These are phyloP conservation scores for Termitomyces sp. DNA, from an alignment of 1,284 basidiomycete genomes.

Conservation along the genomic window DNA sequence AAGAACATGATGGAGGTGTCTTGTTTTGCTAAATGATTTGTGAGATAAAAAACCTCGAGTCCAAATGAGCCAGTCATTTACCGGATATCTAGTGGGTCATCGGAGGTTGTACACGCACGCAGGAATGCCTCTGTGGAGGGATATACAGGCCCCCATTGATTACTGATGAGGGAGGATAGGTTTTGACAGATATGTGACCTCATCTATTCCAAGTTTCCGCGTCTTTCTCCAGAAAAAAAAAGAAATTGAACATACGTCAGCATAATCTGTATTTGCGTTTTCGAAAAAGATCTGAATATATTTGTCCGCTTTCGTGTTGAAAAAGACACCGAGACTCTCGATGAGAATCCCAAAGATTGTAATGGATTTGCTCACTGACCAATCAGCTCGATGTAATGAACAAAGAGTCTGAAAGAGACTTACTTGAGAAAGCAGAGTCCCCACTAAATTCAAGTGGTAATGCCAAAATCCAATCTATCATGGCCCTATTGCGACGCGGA, in stretches of 20 bases:
- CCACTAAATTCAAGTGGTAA: conserved; percentile 77
- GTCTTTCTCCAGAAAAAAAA: neutral
- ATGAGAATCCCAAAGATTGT: conserved; percentile 55
- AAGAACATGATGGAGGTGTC: conserved; percentile 53
- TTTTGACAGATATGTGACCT: conserved; percentile 68
- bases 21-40: conserved; percentile 41
- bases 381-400: conserved; percentile 2
- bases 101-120: conserved; percentile 49
- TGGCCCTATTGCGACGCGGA: conserved; percentile 74
- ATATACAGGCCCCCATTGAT: conserved; percentile 76
- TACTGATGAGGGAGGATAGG: conserved; percentile 57
- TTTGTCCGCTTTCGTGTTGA: conserved; percentile 61
- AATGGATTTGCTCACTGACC: conserved; percentile 65
- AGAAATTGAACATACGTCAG: conserved; percentile 53
- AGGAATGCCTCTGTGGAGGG: conserved; percentile 63
- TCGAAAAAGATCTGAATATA: conserved; percentile 72
- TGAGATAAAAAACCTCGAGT: conserved; percentile 5
- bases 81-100: conserved; percentile 67
- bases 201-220: conserved; percentile 41
- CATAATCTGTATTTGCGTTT: conserved; percentile 77
- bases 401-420: conserved; percentile 24
- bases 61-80: conserved; percentile 19
- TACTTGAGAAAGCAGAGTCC: conserved; percentile 73
- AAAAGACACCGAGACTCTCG: conserved; percentile 56
- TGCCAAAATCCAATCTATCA: conserved; percentile 80